These are phyloP conservation scores for Gossypium stocksii DNA, from an alignment of 345 rosid genomes.

Conservation along the genomic window DNA sequence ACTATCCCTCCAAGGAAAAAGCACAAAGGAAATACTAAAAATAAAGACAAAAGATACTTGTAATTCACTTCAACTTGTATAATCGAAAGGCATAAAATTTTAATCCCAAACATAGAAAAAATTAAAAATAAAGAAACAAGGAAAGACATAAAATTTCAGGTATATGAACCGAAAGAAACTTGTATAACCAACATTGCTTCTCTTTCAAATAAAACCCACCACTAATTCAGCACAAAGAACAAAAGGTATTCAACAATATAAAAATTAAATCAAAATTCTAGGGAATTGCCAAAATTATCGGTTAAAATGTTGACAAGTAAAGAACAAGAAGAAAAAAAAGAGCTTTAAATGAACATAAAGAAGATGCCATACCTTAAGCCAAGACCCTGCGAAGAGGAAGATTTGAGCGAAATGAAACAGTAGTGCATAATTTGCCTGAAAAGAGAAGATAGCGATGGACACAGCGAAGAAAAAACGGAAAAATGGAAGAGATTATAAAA, in stretches of 20 bases:
- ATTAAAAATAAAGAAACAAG: not conserved
- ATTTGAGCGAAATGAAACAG: not conserved
- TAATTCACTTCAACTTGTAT: conserved; percentile 3
- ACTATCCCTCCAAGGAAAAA: no score
- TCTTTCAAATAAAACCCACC: conserved; percentile 20
- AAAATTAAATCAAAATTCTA: conserved; percentile 9
- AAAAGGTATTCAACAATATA: conserved; percentile 6
- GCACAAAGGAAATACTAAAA: no score
- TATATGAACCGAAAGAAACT: not conserved
- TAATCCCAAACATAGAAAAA: not conserved
- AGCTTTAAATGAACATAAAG: not conserved
- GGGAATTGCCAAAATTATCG: not conserved
- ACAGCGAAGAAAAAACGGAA: no score
- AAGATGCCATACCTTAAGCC: conserved; percentile 28
- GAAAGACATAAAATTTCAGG: conserved; percentile 1
- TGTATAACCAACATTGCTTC: conserved; percentile 10
- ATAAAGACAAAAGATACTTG: not conserved
- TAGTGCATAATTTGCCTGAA: no score
- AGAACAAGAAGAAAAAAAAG: not conserved
- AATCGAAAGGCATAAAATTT: no score
- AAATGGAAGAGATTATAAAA: no score
- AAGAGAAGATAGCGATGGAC: no score
- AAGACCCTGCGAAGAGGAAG: conserved; percentile 17
- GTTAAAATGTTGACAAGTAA: not conserved
- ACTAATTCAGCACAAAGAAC: conserved; percentile 10